Evolutionary conservation across 495 filamentous ascomycete genomes (phyloP).

Genomic region (Rhizodiscina lignyota): DNA sequence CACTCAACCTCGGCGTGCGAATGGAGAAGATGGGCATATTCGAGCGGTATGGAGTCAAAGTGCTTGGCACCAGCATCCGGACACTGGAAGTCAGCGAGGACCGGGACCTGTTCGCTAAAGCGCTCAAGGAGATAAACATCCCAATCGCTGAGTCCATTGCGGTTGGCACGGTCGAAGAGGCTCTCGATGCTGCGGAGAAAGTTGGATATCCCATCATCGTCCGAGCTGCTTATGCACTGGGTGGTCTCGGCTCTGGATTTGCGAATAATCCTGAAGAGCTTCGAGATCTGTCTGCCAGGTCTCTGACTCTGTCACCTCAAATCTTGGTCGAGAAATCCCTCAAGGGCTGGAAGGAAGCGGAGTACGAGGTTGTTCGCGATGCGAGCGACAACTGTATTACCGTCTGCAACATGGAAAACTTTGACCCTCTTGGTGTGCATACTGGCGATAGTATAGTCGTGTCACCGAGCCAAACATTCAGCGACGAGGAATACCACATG

Average conservation of each 20-base stretch:
- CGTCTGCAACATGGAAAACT: slow-evolving; percentile 99
- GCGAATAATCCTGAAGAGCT: slow-evolving; percentile 87
- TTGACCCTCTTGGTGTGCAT: slow-evolving; percentile 94
- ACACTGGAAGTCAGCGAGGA: slow-evolving; percentile 92
- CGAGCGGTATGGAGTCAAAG: slow-evolving; percentile 83
- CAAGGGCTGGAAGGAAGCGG: slow-evolving; percentile 98
- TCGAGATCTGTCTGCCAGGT: slow-evolving; percentile 78
- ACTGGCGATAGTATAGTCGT: slow-evolving; percentile 98
- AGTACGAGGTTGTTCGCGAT: slow-evolving; percentile 97
- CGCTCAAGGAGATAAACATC: slow-evolving; percentile 83
- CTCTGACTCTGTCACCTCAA: slow-evolving; percentile 87
- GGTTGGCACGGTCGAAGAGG: slow-evolving; percentile 77
- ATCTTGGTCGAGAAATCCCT: slow-evolving; percentile 98
- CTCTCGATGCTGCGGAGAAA: slow-evolving; percentile 64
- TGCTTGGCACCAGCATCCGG: slow-evolving; percentile 86
- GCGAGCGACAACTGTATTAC: slow-evolving; percentile 97
- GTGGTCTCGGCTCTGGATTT: slow-evolving; percentile 94
- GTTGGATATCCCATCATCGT: slow-evolving; percentile 97
- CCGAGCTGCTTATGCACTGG: slow-evolving; percentile 86
- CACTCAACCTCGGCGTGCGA: slow-evolving; percentile 86
- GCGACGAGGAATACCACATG: slow-evolving; percentile 99
- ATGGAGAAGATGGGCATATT: slow-evolving; percentile 95
- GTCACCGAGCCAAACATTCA: slow-evolving; percentile 88
- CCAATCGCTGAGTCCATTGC: slow-evolving; percentile 93
- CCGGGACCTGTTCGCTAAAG: slow-evolving; percentile 86